These are phyloP conservation scores for Umbelopsis sp. DNA, from an alignment of 192 early-diverging fungal genomes.

Conservation along the genomic window DNA sequence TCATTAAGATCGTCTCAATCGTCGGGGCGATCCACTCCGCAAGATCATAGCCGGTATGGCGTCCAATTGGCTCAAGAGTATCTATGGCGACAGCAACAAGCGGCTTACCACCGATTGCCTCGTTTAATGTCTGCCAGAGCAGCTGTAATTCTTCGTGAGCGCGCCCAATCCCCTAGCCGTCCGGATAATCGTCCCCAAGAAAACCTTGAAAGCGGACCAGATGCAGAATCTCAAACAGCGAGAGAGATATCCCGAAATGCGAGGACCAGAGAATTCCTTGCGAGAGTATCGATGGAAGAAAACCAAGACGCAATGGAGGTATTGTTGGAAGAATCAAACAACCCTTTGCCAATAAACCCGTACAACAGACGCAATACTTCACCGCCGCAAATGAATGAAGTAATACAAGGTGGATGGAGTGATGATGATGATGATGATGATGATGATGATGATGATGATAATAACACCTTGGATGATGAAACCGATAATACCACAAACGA, in stretches of 20 bases:
- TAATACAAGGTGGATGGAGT: neutral
- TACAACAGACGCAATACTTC: neutral
- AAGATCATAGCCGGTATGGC: neutral
- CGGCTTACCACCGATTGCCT: neutral
- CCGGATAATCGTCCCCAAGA: neutral
- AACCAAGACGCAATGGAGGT: neutral
- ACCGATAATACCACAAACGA: neutral
- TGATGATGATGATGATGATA: neutral
- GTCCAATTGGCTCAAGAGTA: neutral
- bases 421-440: neutral
- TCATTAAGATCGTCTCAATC: neutral
- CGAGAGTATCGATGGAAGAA: neutral
- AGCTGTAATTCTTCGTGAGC: neutral
- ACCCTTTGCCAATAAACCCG: neutral
- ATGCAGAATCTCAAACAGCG: neutral
- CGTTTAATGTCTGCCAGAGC: neutral
- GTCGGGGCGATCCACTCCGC: neutral
- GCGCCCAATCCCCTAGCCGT: neutral
- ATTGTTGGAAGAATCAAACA: neutral
- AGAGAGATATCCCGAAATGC: neutral
- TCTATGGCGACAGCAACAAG: neutral
- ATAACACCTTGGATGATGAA: neutral
- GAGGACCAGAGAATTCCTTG: neutral
- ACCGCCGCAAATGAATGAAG: neutral
- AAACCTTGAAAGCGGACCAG: neutral